phyloP scores from a whole-genome alignment of 495 filamentous ascomycete species.

The Penicillium coprophilum region DNA sequence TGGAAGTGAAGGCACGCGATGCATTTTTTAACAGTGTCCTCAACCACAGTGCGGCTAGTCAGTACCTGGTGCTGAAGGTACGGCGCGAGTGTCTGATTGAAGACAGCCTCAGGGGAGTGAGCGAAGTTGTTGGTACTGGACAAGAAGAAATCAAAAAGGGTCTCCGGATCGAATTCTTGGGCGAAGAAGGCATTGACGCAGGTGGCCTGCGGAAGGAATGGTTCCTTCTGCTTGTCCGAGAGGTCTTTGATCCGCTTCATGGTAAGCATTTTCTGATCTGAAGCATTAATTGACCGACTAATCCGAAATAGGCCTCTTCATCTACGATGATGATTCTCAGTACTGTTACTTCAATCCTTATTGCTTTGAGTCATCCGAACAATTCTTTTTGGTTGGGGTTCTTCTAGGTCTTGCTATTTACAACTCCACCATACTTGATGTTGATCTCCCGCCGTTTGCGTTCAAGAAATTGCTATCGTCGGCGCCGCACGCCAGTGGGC shows the following conservation, averaged over 20 bases:
- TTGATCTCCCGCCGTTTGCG: conserved; percentile 87
- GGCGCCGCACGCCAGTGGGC: conserved; percentile 55
- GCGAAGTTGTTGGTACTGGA: conserved; percentile 80
- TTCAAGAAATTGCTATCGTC: conserved; percentile 85
- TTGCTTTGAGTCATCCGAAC: conserved; percentile 89
- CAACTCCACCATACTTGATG: conserved; percentile 92
- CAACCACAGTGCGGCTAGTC: conserved; percentile 67
- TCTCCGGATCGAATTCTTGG: conserved; percentile 79
- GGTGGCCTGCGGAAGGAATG: conserved; percentile 93
- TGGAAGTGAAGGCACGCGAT: conserved; percentile 86
- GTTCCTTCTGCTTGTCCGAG: conserved; percentile 88
- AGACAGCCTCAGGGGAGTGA: conserved; percentile 82
- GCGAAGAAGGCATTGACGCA: conserved; percentile 90
- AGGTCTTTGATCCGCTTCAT: conserved; percentile 89
- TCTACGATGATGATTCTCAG: conserved; percentile 91
- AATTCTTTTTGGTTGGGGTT: conserved; percentile 89
- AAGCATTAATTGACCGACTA: conserved; percentile 12
- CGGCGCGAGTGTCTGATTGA: conserved; percentile 88
- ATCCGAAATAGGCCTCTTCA: conserved; percentile 67
- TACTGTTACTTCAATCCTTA: conserved; percentile 96
- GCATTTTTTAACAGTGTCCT: conserved; percentile 91
- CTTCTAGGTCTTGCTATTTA: conserved; percentile 91
- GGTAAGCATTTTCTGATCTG: conserved; percentile 54
- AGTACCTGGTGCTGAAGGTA: conserved; percentile 77
- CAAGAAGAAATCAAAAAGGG: conserved; percentile 93